Evolutionary conservation across 306 rosid species (phyloP).

Genomic region (Luffa aegyptiaca): DNA sequence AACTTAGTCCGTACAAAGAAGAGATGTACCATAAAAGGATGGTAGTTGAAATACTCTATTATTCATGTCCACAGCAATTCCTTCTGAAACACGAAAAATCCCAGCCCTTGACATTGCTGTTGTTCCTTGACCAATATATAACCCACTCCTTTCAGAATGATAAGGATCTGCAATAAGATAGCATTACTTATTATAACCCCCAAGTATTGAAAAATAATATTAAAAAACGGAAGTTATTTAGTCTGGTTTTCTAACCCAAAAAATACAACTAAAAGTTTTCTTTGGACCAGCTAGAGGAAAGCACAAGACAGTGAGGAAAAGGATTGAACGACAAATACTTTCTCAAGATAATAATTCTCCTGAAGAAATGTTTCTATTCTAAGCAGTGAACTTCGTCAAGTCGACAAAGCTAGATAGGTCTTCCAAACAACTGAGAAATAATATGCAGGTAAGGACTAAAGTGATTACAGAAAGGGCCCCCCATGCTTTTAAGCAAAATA

Average conservation of each 20-base stretch:
- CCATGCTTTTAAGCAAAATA: neutral
- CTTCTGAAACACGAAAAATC: constrained; percentile 56
- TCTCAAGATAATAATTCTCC: neutral
- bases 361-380: neutral
- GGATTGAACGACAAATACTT: neutral
- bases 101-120: constrained; percentile 88
- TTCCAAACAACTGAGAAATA: neutral
- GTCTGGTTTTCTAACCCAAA: neutral
- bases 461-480: neutral
- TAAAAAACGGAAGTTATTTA: neutral
- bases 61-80: constrained; percentile 80
- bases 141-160: constrained; percentile 53
- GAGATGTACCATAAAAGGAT: constrained; percentile 68
- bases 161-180: constrained; percentile 50
- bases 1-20: neutral
- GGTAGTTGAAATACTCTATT: constrained; percentile 69
- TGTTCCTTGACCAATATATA: constrained; percentile 83
- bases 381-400: neutral
- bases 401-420: neutral
- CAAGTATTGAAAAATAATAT: neutral
- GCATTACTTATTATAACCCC: neutral
- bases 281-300: neutral
- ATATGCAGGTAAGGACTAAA: neutral
- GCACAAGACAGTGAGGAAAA: neutral
- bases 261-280: neutral